Evolutionary conservation across 2,329 filamentous ascomycete species (phyloP), one percentile per base, ranked within the genome.

Genomic region (Phialemonium atrogriseum): DNA sequence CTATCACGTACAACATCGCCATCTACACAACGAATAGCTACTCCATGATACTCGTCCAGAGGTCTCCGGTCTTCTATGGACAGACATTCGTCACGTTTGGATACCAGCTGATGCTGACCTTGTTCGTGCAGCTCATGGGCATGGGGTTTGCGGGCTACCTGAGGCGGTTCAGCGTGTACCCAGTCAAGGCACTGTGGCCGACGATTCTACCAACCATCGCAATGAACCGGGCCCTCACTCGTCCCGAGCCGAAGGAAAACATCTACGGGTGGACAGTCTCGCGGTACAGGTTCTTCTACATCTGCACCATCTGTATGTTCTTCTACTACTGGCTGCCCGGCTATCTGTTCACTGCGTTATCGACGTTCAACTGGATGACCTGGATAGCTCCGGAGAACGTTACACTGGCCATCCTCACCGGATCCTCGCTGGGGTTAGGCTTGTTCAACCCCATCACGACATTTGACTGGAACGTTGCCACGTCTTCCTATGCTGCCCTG

Each of bases 291-390:
- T 52, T 66, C 40, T 69, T 64, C 42, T 58, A 60, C 37, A 44
- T 55, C 30, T 46, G 45, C 9, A 54, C 53, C 10, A 25, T 49
- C 24, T 43, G 45, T 18, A 64, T 66, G 48, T 54, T 63, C 27
- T 26, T 66, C 14, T 69, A 63, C 47, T 68, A 64, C 44, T 68
- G 62, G 62, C 48, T 69, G 9, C 65, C 64, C 0, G 55, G 56
- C n/a, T 64, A 56, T 27, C 46, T 68, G 3, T 68, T 66, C 42
- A 54, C 48, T 0, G 60, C 58, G 2, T 46, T 68, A 3, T 52
- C 52, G 11, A 51, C 56, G 1, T 68, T 69, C 46, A 61, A 62
- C 44, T 69, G 64, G 62, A 66, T 67, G 52, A 62, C 61, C 0
- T 68, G 64, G 65, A 66, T 68, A n/a, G 48, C 61, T 1, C 65